phyloP scores from a whole-genome alignment of 1,139 yeast species.

The Meyerozyma smithsonii region DNA sequence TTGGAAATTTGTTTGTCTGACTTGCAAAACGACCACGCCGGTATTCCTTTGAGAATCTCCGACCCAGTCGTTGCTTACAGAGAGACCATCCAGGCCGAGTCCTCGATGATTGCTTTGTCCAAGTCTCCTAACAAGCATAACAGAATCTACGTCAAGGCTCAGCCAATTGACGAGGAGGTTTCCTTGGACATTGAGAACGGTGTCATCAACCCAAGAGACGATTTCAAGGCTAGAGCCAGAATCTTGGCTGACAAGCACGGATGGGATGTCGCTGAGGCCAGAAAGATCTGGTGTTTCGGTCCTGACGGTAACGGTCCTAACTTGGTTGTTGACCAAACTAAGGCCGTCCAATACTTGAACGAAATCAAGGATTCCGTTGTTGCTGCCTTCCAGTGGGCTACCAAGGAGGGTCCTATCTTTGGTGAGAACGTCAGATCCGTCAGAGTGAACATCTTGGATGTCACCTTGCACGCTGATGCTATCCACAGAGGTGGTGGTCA shows the following conservation, averaged over 20 bases:
- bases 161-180: slow-evolving; percentile 93
- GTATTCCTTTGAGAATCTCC: slow-evolving; percentile 96
- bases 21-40: slow-evolving; percentile 98
- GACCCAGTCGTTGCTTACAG: slow-evolving; percentile 99
- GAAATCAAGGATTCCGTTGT: slow-evolving; percentile 99
- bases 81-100: slow-evolving; percentile 94
- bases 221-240: slow-evolving; percentile 99
- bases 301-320: slow-evolving; percentile 99
- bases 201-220: slow-evolving; percentile 91
- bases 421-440: slow-evolving; percentile 96
- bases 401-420: slow-evolving; percentile 98
- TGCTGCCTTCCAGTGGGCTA: slow-evolving; percentile 99
- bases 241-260: slow-evolving; percentile 97
- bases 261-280: slow-evolving; percentile 99
- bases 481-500: slow-evolving; percentile 99
- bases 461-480: slow-evolving; percentile 99
- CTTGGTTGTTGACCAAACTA: slow-evolving; percentile 98
- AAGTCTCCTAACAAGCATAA: slow-evolving; percentile 99
- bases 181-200: slow-evolving; percentile 90
- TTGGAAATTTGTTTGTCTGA: slow-evolving; percentile 96
- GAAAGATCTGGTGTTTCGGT: slow-evolving; percentile 99
- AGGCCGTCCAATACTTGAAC: slow-evolving; percentile 98
- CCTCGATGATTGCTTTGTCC: slow-evolving; percentile 93
- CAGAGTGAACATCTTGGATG: slow-evolving; percentile 98
- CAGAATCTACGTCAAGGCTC: slow-evolving; percentile 98